Percentiles rank a stretch among this genome's conserved stretches.
Conservation (phyloP, 495 filamentous ascomycete genomes). For the Talaromyces trachyspermus region DNA sequence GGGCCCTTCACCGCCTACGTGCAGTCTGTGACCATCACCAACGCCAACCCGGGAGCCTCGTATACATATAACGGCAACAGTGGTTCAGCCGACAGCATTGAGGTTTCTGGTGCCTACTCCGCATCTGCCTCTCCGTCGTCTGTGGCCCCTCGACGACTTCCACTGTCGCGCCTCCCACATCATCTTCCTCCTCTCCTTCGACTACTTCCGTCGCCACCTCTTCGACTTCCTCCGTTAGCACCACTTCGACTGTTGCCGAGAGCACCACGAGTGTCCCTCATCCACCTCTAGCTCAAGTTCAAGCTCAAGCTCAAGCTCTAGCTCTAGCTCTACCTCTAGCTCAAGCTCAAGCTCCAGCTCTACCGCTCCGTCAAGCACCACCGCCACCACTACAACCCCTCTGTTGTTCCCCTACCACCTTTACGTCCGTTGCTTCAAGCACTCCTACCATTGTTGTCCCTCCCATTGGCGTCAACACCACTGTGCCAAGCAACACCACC, state of each 20-base stretch:
- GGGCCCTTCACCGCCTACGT: conserved; percentile 69
- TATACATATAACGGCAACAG: conserved; percentile 34
- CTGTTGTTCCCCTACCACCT: conserved; percentile 5
- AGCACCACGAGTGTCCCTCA: conserved; percentile 6
- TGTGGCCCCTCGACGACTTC: conserved; percentile 1
- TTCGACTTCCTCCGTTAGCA: not conserved
- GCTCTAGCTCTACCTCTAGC: too few species aligned
- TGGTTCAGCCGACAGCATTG: conserved; percentile 30
- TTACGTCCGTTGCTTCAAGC: conserved; percentile 10
- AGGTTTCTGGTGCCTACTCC: conserved; percentile 10
- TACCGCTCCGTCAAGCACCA: conserved; percentile 10
- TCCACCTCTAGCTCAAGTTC: too few species aligned
- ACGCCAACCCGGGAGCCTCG: conserved; percentile 26
- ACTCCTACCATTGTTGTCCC: conserved; percentile 7
- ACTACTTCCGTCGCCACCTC: not conserved
- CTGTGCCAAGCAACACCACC: not conserved
- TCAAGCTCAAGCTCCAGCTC: too few species aligned
- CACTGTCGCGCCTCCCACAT: not conserved
- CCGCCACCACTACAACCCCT: conserved; percentile 6
- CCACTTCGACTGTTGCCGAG: conserved; percentile 7
- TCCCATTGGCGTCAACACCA: conserved; percentile 8
- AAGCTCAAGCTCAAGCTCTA: too few species aligned
- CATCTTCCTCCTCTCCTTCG: not conserved
- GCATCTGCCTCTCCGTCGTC: not conserved
- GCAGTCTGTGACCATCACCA: conserved; percentile 32